phyloP scores from a whole-genome alignment of 75 land plant genomes.

The Sequoia sempervirens region DNA sequence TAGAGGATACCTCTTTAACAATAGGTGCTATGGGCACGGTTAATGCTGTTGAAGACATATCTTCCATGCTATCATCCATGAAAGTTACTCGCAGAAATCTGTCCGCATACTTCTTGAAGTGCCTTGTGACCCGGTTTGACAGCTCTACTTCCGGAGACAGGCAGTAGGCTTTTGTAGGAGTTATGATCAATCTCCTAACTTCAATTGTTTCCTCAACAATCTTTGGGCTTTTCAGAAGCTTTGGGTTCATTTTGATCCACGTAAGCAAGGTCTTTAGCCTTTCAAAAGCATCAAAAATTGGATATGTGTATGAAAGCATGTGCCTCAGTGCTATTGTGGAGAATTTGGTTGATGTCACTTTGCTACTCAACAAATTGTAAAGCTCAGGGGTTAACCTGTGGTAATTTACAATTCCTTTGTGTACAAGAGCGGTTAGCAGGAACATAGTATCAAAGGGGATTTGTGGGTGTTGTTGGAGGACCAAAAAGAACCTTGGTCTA shows the following conservation, averaged over 20 bases:
- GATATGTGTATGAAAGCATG: slow-evolving; percentile 47
- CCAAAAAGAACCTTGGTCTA: slow-evolving; percentile 31
- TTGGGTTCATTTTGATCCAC: slow-evolving; percentile 57
- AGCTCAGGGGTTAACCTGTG: slow-evolving; percentile 58
- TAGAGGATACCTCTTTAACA: slow-evolving; percentile 33
- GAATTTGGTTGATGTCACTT: slow-evolving; percentile 8
- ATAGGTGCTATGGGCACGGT: slow-evolving; percentile 46
- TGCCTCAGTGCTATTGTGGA: slow-evolving; percentile 43
- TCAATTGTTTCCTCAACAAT: slow-evolving; percentile 36
- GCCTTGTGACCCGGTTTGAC: slow-evolving; percentile 74
- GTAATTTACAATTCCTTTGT: slow-evolving; percentile 66
- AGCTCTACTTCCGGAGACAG: slow-evolving; percentile 73
- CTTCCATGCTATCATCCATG: slow-evolving; percentile 64
- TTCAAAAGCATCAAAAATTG: slow-evolving; percentile 51
- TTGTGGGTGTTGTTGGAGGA: slow-evolving; percentile 25
- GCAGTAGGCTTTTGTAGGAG: slow-evolving; percentile 89
- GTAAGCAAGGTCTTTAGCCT: slow-evolving; percentile 48
- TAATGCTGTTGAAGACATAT: slow-evolving; percentile 27
- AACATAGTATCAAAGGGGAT: slow-evolving; percentile 59
- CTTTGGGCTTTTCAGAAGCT: slow-evolving; percentile 21
- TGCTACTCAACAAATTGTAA: slow-evolving; percentile 40
- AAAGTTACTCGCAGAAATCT: slow-evolving; percentile 74
- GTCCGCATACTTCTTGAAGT: slow-evolving; percentile 48
- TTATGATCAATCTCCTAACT: slow-evolving; percentile 65
- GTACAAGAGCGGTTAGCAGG: slow-evolving; percentile 62